phyloP scores from a whole-genome alignment of 352 stramenopile species.

The Chrysophaeum taylorii region DNA sequence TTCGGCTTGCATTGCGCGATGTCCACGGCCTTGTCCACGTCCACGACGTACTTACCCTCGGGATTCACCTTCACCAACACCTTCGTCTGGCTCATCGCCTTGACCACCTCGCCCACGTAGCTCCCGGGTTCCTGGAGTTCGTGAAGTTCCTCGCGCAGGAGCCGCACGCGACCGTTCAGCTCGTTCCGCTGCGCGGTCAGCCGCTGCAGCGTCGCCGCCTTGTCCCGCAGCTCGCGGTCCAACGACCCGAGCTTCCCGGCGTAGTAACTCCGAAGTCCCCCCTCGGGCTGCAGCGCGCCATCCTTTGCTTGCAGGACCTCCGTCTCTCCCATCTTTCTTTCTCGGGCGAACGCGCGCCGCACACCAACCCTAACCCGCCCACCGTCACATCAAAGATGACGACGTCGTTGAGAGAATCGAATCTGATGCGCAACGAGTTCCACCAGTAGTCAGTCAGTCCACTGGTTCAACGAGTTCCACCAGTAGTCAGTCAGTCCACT shows the following conservation, averaged over 20 bases:
- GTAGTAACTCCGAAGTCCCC: conserved; percentile 83
- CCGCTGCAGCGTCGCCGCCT: conserved; percentile 60
- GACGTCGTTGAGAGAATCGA: too few species aligned
- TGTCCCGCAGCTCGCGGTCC: conserved; percentile 79
- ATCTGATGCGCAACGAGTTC: too few species aligned
- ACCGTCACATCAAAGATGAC: too few species aligned
- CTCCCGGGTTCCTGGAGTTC: conserved; percentile 94
- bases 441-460: too few species aligned
- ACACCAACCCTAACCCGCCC: too few species aligned
- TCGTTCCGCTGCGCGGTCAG: conserved; percentile 81
- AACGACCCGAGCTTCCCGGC: conserved; percentile 87
- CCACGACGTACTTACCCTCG: conserved; percentile 98
- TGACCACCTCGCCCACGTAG: conserved; percentile 98
- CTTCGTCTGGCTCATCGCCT: conserved; percentile 99
- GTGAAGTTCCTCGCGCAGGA: conserved; percentile 82
- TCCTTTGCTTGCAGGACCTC: too few species aligned
- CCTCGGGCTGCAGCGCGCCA: too few species aligned
- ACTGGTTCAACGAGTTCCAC: too few species aligned
- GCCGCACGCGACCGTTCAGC: conserved; percentile 89
- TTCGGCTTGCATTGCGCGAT: conserved; percentile 91
- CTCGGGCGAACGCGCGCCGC: too few species aligned
- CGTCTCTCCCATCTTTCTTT: too few species aligned
- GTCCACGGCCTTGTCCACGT: conserved; percentile 87
- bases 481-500: too few species aligned
- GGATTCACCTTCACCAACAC: conserved; percentile 96